Percentiles rank a stretch among this genome's conserved stretches.
These are phyloP conservation scores for Mortierella sp. DNA, from an alignment of 371 early-diverging fungal genomes.

Conservation along the genomic window DNA sequence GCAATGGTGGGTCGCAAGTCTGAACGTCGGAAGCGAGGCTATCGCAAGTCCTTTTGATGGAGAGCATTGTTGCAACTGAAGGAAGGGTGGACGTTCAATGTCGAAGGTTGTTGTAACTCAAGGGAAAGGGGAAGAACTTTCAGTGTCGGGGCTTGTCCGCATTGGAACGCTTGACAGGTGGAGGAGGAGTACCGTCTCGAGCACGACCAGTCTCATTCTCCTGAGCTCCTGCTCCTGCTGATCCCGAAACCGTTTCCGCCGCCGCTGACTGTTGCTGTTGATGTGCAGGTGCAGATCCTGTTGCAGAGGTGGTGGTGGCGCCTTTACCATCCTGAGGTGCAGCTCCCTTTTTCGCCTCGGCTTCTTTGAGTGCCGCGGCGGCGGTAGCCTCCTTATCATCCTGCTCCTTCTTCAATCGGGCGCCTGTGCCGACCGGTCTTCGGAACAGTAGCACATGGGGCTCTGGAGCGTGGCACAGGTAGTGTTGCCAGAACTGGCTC, in stretches of 20 bases:
- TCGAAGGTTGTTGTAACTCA: too few species aligned
- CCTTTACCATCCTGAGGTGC: background rate
- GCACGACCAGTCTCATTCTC: background rate
- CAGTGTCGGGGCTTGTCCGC: background rate
- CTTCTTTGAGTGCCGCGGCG: background rate
- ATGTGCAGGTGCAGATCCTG: background rate
- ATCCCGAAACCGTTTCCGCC: slow-evolving; percentile 21
- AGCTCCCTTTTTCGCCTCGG: background rate
- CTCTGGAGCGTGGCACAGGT: slow-evolving; percentile 43
- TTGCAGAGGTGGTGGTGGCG: background rate
- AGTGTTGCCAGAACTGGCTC: slow-evolving; percentile 41
- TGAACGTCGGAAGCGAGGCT: too few species aligned
- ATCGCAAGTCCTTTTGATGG: too few species aligned
- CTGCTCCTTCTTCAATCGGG: background rate
- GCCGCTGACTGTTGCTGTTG: slow-evolving; percentile 33
- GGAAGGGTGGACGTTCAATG: too few species aligned
- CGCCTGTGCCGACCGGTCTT: slow-evolving; percentile 14
- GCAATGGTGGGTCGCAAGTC: too few species aligned
- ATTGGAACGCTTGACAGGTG: background rate
- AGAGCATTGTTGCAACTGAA: too few species aligned
- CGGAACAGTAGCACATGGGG: slow-evolving; percentile 53
- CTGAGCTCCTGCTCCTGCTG: slow-evolving; percentile 18
- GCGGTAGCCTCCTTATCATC: background rate
- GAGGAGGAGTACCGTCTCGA: background rate
- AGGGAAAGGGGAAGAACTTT: background rate